phyloP scores from a whole-genome alignment of 2,329 filamentous ascomycete genomes.

The Fusarium pseudocircinatum region DNA sequence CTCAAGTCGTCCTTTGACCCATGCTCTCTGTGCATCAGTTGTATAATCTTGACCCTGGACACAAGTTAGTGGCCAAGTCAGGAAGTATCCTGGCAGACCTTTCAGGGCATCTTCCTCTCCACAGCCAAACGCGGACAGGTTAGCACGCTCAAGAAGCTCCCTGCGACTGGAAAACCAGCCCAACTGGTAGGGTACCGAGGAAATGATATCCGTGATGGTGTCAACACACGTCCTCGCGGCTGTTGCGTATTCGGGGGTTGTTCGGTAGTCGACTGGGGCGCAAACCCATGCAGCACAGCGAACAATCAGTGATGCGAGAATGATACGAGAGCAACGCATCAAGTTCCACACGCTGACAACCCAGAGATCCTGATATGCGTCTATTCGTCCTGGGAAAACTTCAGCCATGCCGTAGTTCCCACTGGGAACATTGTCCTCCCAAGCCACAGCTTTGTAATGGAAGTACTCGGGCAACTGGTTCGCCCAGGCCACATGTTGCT shows the following conservation, averaged over 20 bases:
- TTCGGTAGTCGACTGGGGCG: slow-evolving; percentile 69
- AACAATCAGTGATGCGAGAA: slow-evolving; percentile 64
- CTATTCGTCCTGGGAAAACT: slow-evolving; percentile 68
- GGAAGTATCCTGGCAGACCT: slow-evolving; percentile 66
- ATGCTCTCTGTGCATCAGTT: slow-evolving; percentile 66
- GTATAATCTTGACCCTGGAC: slow-evolving; percentile 66
- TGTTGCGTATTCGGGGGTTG: slow-evolving; percentile 68
- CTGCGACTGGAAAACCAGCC: slow-evolving; percentile 64
- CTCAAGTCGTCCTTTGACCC: slow-evolving; percentile 62
- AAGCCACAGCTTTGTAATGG: slow-evolving; percentile 62
- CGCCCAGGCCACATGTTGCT: slow-evolving; percentile 63
- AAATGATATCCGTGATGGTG: slow-evolving; percentile 67
- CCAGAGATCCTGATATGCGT: slow-evolving; percentile 68
- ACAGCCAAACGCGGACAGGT: slow-evolving; percentile 58
- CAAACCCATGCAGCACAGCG: slow-evolving; percentile 70
- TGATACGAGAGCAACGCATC: slow-evolving; percentile 62
- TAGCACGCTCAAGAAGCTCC: slow-evolving; percentile 52
- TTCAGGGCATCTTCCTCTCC: slow-evolving; percentile 62
- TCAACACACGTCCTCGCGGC: slow-evolving; percentile 62
- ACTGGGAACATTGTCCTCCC: slow-evolving; percentile 63
- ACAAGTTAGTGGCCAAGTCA: slow-evolving; percentile 67
- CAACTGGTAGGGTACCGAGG: slow-evolving; percentile 69
- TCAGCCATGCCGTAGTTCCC: slow-evolving; percentile 64
- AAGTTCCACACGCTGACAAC: slow-evolving; percentile 68
- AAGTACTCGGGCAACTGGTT: slow-evolving; percentile 60